Evolutionary conservation across 352 stramenopile species (phyloP).

Genomic region (Phytopythium sindhum): DNA sequence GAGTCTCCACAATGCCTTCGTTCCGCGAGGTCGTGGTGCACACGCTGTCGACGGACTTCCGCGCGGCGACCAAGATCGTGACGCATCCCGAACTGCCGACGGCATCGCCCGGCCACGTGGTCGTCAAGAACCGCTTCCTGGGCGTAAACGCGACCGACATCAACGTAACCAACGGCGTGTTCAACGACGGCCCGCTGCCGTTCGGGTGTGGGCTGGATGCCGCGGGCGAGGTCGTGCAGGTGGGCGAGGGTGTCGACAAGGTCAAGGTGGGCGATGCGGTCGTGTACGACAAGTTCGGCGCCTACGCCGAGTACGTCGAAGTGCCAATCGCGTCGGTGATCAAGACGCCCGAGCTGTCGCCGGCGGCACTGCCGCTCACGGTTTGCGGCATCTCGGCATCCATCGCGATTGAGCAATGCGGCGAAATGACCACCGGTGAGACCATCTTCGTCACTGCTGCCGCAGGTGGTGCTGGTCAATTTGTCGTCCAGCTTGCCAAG

Average conservation of each 20-base stretch:
- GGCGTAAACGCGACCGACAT: conserved; percentile 54
- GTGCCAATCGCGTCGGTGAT: conserved; percentile 27
- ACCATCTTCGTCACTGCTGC: no score
- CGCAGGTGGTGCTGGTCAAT: no score
- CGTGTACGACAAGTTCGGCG: conserved; percentile 29
- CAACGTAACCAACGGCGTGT: conserved; percentile 38
- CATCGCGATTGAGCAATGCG: conserved; percentile 43
- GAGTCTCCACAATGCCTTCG: no score
- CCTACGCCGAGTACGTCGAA: conserved; percentile 37
- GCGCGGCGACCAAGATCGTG: conserved; percentile 27
- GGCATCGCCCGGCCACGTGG: conserved; percentile 21
- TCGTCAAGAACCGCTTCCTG: conserved; percentile 34
- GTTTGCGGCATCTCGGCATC: conserved; percentile 45
- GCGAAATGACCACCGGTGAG: no score
- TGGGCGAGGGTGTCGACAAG: conserved; percentile 36
- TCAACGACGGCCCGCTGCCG: conserved; percentile 26
- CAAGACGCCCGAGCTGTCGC: no score
- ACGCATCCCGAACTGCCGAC: conserved; percentile 18
- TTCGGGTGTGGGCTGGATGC: conserved; percentile 49
- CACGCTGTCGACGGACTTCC: conserved; percentile 42
- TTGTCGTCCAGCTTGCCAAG: no score
- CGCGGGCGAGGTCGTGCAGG: conserved; percentile 27
- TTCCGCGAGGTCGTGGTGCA: no score
- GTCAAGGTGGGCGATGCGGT: conserved; percentile 40
- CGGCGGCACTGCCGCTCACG: conserved; percentile 40